A percentile compares a stretch with the other conserved stretches of the same genome.
These are phyloP conservation scores for Cladophialophora exuberans DNA, from an alignment of 2,329 filamentous ascomycete genomes.

Conservation along the genomic window DNA sequence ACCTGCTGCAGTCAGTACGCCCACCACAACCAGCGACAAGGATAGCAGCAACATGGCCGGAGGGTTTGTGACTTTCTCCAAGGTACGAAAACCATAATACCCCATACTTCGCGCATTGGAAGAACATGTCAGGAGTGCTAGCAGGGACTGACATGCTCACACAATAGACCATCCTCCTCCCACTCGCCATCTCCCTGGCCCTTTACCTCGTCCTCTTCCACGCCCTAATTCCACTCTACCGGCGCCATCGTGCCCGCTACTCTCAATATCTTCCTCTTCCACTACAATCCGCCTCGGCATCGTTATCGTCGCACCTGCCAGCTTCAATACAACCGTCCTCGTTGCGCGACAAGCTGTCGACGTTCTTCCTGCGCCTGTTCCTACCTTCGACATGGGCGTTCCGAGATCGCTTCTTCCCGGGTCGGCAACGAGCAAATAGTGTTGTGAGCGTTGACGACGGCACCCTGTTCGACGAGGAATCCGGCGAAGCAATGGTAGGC, in stretches of 20 bases:
- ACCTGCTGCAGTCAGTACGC: slow-evolving; percentile 12
- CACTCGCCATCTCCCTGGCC: slow-evolving; percentile 70
- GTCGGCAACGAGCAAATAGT: slow-evolving; percentile 33
- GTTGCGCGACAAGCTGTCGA: slow-evolving; percentile 47
- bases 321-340: slow-evolving; percentile 25
- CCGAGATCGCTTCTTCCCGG: slow-evolving; percentile 33
- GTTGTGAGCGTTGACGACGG: slow-evolving; percentile 53
- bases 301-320: slow-evolving; percentile 47
- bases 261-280: slow-evolving; percentile 65
- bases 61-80: slow-evolving; percentile 21
- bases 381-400: slow-evolving; percentile 49
- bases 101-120: no score
- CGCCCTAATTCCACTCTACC: slow-evolving; percentile 69
- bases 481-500: slow-evolving; percentile 57
- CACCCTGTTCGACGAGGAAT: slow-evolving; percentile 69
- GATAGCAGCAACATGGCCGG: slow-evolving; percentile 22
- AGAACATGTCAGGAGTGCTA: not conserved
- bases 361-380: slow-evolving; percentile 48
- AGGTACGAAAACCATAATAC: slow-evolving; percentile 13
- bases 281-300: slow-evolving; percentile 58
- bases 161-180: slow-evolving; percentile 69
- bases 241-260: slow-evolving; percentile 70
- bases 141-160: slow-evolving; percentile 1
- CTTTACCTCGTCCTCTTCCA: slow-evolving; percentile 70
- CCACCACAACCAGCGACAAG: slow-evolving; percentile 1